These are phyloP conservation scores for Larix kaempferi DNA, from an alignment of 75 land plant species.

Conservation along the genomic window DNA sequence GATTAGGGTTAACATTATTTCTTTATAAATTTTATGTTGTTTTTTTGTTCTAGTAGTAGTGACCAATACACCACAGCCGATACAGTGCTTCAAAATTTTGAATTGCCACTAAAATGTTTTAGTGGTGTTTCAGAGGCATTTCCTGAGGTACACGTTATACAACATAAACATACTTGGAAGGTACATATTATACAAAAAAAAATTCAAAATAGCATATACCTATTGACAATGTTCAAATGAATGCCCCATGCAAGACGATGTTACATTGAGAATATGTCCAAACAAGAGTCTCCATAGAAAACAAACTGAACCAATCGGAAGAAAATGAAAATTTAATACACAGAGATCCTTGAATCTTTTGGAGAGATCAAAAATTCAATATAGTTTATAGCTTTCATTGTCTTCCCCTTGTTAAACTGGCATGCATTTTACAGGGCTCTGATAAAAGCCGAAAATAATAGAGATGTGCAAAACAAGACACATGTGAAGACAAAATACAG, in stretches of 20 bases:
- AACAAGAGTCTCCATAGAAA: not conserved
- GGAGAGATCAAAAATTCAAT: not conserved
- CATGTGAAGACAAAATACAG: no score
- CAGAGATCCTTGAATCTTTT: not conserved
- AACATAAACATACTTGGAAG: no score
- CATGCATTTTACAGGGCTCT: not conserved
- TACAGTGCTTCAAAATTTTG: no score
- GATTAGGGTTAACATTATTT: no score
- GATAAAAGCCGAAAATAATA: not conserved
- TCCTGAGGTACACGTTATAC: no score
- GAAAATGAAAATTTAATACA: not conserved
- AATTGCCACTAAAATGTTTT: no score
- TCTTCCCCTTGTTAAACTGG: not conserved
- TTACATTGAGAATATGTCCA: no score
- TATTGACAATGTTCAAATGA: not conserved
- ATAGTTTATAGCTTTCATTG: not conserved
- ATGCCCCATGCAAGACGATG: not conserved
- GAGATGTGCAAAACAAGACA: no score
- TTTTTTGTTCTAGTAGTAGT: no score
- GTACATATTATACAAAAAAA: not conserved
- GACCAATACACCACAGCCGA: no score
- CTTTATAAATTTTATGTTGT: no score
- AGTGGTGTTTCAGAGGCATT: no score
- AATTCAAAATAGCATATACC: not conserved
- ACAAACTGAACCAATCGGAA: not conserved